Percentiles rank a stretch among this genome's conserved stretches.
These are phyloP conservation scores for Quaeritorhiza haematococci DNA, from an alignment of 371 early-diverging fungal species.

Conservation along the genomic window DNA sequence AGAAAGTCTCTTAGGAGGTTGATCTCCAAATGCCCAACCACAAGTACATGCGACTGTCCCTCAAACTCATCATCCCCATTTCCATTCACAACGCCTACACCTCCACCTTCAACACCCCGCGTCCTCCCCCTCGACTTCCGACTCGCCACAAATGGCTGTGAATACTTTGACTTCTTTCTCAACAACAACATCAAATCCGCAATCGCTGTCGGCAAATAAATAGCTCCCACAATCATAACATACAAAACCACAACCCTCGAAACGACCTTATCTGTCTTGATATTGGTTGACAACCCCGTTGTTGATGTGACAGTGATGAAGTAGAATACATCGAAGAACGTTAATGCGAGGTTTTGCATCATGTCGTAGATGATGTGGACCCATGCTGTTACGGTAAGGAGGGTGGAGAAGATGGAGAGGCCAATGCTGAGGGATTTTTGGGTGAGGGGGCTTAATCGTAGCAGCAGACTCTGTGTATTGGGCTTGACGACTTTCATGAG, in stretches of 20 bases:
- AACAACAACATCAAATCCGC: conserved; percentile 58
- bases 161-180: conserved; percentile 40
- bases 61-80: background rate
- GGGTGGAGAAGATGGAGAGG: conserved; percentile 38
- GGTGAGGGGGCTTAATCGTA: conserved; percentile 15
- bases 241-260: conserved; percentile 55
- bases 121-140: too few relatives aligned
- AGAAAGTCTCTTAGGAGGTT: conserved; percentile 54
- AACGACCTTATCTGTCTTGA: conserved; percentile 55
- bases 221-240: conserved; percentile 63
- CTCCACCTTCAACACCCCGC: background rate
- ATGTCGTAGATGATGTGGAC: conserved; percentile 55
- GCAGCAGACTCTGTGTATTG: conserved; percentile 8
- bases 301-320: conserved; percentile 47
- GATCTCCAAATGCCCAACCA: conserved; percentile 56
- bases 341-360: conserved; percentile 41
- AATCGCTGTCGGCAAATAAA: conserved; percentile 61
- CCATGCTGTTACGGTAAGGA: conserved; percentile 59
- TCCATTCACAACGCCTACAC: too few relatives aligned
- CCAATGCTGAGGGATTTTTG: conserved; percentile 20
- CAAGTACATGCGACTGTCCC: conserved; percentile 53
- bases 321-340: conserved; percentile 63
- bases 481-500: conserved; percentile 15
- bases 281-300: conserved; percentile 53
- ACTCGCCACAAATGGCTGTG: conserved; percentile 36